These are phyloP conservation scores for Thymus mandschuricus DNA, from an alignment of 257 asterid species.

Conservation along the genomic window DNA sequence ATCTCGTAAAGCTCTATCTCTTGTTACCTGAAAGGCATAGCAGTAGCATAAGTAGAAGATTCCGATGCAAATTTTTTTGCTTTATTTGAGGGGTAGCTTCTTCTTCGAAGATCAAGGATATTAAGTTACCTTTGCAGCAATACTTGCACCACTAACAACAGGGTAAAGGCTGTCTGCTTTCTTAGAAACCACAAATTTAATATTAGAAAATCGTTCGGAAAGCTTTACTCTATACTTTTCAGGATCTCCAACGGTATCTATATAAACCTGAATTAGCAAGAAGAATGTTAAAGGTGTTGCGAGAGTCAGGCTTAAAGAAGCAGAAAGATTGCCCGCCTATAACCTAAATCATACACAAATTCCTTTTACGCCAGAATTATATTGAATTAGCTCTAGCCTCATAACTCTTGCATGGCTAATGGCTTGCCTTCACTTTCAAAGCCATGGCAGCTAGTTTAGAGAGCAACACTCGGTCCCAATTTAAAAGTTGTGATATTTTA, in stretches of 20 bases:
- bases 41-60: neutral
- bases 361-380: too few species aligned
- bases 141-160: constrained; percentile 98
- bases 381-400: too few species aligned
- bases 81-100: neutral
- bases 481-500: too few species aligned
- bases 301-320: too few species aligned
- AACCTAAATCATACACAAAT: too few species aligned
- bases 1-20: constrained; percentile 82
- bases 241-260: constrained; percentile 97
- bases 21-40: constrained; percentile 68
- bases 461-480: too few species aligned
- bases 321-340: too few species aligned
- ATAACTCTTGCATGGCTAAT: too few species aligned
- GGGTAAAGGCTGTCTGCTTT: constrained; percentile 99
- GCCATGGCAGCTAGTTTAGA: too few species aligned
- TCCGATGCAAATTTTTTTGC: neutral
- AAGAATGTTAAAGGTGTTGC: too few species aligned
- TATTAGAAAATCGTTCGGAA: constrained; percentile 73
- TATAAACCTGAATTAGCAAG: constrained; percentile 62
- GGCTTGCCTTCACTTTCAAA: too few species aligned
- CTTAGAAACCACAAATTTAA: constrained; percentile 91
- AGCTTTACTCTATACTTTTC: constrained; percentile 88
- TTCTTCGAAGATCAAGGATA: neutral
- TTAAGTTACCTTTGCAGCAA: constrained; percentile 87